Conservation (phyloP, 1,284 basidiomycete genomes). For the Fomitiporia mediterranea region DNA sequence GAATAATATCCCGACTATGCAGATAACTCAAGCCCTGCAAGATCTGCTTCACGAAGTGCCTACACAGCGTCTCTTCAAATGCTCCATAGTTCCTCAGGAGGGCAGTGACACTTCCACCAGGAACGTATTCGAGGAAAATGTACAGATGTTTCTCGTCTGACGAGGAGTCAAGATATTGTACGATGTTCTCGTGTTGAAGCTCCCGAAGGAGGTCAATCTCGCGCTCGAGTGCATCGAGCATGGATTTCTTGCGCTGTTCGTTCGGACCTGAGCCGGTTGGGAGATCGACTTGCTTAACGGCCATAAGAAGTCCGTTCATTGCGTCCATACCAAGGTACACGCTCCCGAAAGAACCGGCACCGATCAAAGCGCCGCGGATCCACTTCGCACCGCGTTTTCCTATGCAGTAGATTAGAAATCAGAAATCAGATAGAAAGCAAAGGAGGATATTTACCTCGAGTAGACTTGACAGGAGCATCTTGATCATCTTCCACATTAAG, state of each 20-base stretch:
- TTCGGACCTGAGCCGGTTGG: slow-evolving; percentile 83
- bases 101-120: slow-evolving; percentile 94
- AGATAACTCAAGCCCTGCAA: slow-evolving; percentile 89
- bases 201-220: slow-evolving; percentile 97
- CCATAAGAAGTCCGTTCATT: slow-evolving; percentile 91
- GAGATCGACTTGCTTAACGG: slow-evolving; percentile 98
- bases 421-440: neutral
- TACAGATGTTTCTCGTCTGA: slow-evolving; percentile 87
- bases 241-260: slow-evolving; percentile 90
- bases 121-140: slow-evolving; percentile 99
- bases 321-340: slow-evolving; percentile 99
- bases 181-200: slow-evolving; percentile 95
- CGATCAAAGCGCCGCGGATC: slow-evolving; percentile 98
- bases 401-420: slow-evolving; percentile 21
- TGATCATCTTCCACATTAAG: slow-evolving; percentile 38
- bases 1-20: slow-evolving; percentile 93
- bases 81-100: slow-evolving; percentile 92
- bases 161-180: slow-evolving; percentile 94
- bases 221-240: slow-evolving; percentile 91
- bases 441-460: slow-evolving; percentile 46
- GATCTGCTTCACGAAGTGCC: slow-evolving; percentile 94
- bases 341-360: slow-evolving; percentile 93
- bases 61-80: slow-evolving; percentile 92
- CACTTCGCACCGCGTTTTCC: slow-evolving; percentile 80
- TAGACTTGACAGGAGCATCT: slow-evolving; percentile 49